Evolutionary conservation across 2,329 filamentous ascomycete genomes (phyloP).

Genomic region (Neonectria neomacrospora): DNA sequence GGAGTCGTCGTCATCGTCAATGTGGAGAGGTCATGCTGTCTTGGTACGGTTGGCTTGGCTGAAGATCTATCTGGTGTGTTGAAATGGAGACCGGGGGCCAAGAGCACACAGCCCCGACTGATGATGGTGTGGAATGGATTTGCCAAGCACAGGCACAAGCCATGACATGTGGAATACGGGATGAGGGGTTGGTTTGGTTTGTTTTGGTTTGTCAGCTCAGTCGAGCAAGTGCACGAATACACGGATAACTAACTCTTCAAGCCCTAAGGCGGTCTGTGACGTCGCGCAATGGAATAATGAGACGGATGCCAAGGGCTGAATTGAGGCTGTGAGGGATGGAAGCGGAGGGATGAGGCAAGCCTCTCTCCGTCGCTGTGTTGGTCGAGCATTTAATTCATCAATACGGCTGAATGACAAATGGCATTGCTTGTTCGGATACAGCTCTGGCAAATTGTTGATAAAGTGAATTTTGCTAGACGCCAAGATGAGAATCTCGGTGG

Average conservation of each 20-base stretch:
- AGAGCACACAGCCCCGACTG: slow-evolving; percentile 17
- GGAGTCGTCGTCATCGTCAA: slow-evolving; percentile 9
- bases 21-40: background rate
- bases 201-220: slow-evolving; percentile 28
- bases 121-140: background rate
- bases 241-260: background rate
- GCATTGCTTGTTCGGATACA: background rate
- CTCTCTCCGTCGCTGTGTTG: background rate
- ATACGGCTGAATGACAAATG: background rate
- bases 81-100: background rate
- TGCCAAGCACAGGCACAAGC: background rate
- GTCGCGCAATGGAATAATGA: background rate
- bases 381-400: background rate
- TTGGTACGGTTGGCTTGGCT: slow-evolving; percentile 6
- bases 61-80: slow-evolving; percentile 5
- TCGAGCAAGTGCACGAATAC: background rate
- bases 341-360: background rate
- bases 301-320: background rate
- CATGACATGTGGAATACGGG: background rate
- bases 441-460: background rate
- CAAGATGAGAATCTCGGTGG: too few species aligned
- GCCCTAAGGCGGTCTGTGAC: background rate
- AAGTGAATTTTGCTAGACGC: background rate
- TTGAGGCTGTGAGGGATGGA: background rate
- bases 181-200: slow-evolving; percentile 5